Conservation (phyloP, 805 yeast species). For the Metschnikowia continentalis region DNA sequence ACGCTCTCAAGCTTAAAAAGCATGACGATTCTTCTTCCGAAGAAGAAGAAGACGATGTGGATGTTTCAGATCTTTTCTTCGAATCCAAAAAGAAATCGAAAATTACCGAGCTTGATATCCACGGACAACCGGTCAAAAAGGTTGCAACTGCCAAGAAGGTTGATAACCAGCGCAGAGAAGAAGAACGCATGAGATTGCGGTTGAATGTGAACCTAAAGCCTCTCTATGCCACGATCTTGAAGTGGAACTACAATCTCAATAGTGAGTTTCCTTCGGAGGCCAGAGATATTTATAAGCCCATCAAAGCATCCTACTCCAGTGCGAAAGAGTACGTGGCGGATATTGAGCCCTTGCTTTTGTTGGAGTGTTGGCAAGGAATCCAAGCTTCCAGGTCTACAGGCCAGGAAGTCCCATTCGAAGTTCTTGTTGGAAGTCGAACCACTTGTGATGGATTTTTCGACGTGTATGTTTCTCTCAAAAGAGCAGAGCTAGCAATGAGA, state of each 20-base stretch:
- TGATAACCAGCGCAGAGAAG: constrained; percentile 47
- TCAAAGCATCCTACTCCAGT: constrained; percentile 52
- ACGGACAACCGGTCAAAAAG: constrained; percentile 36
- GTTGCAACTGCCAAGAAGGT: constrained; percentile 25
- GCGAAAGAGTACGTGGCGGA: constrained; percentile 63
- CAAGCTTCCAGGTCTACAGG: constrained; percentile 66
- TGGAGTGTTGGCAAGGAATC: constrained; percentile 94
- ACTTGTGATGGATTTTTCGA: constrained; percentile 86
- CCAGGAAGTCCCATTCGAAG: constrained; percentile 55
- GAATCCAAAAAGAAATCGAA: constrained; percentile 34
- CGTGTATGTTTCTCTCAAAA: constrained; percentile 68
- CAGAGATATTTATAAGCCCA: constrained; percentile 36
- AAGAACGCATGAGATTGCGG: constrained; percentile 73
- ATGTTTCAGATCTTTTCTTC: constrained; percentile 38
- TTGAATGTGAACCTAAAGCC: constrained; percentile 75
- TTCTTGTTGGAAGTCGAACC: constrained; percentile 74
- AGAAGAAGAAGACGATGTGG: constrained; percentile 32
- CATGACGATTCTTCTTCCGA: constrained; percentile 30
- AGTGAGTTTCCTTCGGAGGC: constrained; percentile 59
- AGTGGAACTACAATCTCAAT: constrained; percentile 67
- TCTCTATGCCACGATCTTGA: constrained; percentile 60
- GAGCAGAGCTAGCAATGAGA: constrained; percentile 45
- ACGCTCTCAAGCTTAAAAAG: constrained; percentile 28
- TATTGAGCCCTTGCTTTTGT: constrained; percentile 74
- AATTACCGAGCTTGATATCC: constrained; percentile 40